phyloP scores from a whole-genome alignment of 1,284 basidiomycete genomes.

The Ganoderma leucocontextum region DNA sequence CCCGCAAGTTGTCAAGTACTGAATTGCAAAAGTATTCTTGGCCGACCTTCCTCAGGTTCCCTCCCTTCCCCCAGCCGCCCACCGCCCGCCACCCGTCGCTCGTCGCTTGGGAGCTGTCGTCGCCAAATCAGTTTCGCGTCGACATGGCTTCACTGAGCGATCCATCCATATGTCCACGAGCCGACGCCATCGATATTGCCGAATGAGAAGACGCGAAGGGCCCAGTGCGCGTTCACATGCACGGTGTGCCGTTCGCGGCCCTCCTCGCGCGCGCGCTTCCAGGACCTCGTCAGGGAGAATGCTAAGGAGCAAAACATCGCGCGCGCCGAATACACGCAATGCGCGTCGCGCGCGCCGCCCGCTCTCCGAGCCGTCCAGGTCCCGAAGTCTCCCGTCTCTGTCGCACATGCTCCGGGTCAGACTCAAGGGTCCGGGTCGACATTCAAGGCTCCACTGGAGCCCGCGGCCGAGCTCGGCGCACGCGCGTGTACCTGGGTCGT shows the following conservation, averaged over 20 bases:
- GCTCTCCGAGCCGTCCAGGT: not conserved
- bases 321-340: not conserved
- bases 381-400: not conserved
- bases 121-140: not conserved
- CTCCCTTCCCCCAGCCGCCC: not conserved
- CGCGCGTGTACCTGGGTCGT: not conserved
- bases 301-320: not conserved
- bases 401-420: not conserved
- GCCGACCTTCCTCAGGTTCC: not conserved
- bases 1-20: constrained; percentile 1
- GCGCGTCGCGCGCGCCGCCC: not conserved
- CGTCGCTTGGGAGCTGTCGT: constrained; percentile 3
- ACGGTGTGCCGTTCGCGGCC: not conserved
- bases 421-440: not conserved
- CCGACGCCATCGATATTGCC: constrained; percentile 6
- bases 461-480: not conserved
- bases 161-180: not conserved
- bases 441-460: not conserved
- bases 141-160: not conserved
- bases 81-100: not conserved
- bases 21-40: not conserved
- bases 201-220: not conserved
- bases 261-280: not conserved
- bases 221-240: not conserved
- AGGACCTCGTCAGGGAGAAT: not conserved